These are phyloP conservation scores for Waitea zeae DNA, from an alignment of 1,284 basidiomycete genomes.

Conservation along the genomic window DNA sequence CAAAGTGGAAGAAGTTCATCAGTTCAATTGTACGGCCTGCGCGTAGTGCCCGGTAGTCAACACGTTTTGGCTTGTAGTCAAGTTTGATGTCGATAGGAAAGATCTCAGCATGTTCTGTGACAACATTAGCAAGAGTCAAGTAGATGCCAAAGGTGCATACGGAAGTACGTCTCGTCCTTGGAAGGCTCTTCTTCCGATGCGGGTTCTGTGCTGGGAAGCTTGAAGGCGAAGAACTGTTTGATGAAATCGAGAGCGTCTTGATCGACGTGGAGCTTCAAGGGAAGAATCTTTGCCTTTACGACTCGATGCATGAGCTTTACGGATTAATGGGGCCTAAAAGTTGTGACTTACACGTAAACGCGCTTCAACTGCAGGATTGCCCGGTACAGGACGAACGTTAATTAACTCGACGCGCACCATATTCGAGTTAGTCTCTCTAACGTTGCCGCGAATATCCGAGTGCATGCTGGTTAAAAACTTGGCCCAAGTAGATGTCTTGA, in stretches of 20 bases:
- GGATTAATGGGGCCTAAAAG: no score
- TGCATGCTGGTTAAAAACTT: conserved; percentile 85
- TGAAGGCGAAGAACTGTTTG: conserved; percentile 91
- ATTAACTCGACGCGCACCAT: conserved; percentile 85
- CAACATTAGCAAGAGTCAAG: conserved; percentile 1
- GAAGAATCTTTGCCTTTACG: conserved; percentile 71
- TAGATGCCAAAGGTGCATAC: conserved; percentile 25
- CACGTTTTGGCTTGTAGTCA: conserved; percentile 96
- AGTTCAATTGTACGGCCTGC: conserved; percentile 90
- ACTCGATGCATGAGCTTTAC: no score
- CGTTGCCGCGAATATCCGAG: conserved; percentile 67
- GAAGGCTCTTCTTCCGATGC: conserved; percentile 12
- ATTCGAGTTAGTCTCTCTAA: conserved; percentile 77
- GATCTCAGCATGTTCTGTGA: conserved; percentile 70
- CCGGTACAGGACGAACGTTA: conserved; percentile 53
- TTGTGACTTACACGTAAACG: conserved; percentile 50
- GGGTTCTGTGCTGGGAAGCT: conserved; percentile 33
- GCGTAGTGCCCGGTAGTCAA: conserved; percentile 84
- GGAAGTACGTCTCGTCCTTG: conserved; percentile 52
- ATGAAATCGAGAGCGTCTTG: conserved; percentile 97
- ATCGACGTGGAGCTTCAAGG: conserved; percentile 86
- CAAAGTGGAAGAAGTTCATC: conserved; percentile 99
- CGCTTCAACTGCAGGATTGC: conserved; percentile 57
- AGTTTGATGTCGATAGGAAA: conserved; percentile 85
- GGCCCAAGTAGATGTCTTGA: conserved; percentile 97